Percentiles rank a stretch among this genome's conserved stretches.
phyloP scores from a whole-genome alignment of 2,329 filamentous ascomycete genomes.

The Geoglossum cookeanum region DNA sequence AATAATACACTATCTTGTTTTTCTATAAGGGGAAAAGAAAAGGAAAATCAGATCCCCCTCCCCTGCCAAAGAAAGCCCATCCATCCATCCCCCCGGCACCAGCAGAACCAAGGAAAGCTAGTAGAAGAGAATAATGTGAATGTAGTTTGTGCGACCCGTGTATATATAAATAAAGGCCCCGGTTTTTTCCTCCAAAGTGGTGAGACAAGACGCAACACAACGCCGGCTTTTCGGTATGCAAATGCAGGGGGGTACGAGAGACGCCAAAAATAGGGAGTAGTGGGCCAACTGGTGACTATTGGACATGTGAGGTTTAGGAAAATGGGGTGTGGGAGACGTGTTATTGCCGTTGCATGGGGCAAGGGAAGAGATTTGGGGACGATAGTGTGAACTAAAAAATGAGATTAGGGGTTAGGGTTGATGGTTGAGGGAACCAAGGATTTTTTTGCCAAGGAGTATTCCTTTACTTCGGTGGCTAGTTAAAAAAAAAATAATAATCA shows the following conservation, averaged over 20 bases:
- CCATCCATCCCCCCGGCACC: neutral
- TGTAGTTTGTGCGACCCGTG: neutral
- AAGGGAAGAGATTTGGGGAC: too few relatives aligned
- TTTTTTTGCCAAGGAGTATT: slow-evolving; percentile 11
- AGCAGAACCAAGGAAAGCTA: neutral
- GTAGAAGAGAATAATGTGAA: neutral
- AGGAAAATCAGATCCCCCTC: too few relatives aligned
- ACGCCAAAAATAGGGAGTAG: too few relatives aligned
- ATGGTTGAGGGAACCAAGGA: slow-evolving; percentile 4
- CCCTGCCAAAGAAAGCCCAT: too few relatives aligned
- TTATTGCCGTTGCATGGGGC: too few relatives aligned
- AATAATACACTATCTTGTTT: too few relatives aligned
- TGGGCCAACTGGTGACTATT: neutral
- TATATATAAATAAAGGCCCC: neutral
- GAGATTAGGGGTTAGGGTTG: neutral
- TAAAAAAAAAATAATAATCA: neutral
- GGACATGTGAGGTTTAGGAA: too few relatives aligned
- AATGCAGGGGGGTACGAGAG: neutral
- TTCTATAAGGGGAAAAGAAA: too few relatives aligned
- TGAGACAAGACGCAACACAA: neutral
- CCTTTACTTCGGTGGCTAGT: slow-evolving; percentile 7
- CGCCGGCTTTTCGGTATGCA: neutral
- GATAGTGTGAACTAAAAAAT: too few relatives aligned
- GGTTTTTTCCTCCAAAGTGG: neutral
- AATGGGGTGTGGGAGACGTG: too few relatives aligned